These are phyloP conservation scores for Pharus latifolius DNA, from an alignment of 176 grass and related monocot genomes.

Conservation along the genomic window DNA sequence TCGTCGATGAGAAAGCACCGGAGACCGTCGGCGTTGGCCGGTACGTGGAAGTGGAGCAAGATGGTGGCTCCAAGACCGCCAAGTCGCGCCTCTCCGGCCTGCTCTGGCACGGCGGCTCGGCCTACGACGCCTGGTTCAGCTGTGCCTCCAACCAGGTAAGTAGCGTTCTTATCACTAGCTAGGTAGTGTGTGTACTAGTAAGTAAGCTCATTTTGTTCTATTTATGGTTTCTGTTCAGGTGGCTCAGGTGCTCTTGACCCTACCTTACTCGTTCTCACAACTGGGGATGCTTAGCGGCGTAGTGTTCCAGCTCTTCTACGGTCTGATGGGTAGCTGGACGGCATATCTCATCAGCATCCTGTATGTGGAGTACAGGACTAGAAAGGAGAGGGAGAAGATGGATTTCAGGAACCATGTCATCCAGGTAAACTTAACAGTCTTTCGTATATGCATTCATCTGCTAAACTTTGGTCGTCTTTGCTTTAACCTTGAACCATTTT, in stretches of 20 bases:
- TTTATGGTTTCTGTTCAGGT: conserved; percentile 32
- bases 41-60: conserved; percentile 89
- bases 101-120: conserved; percentile 94
- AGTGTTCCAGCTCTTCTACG: conserved; percentile 90
- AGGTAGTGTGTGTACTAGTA: background rate
- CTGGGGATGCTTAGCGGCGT: conserved; percentile 95
- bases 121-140: conserved; percentile 99
- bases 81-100: conserved; percentile 81
- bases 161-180: background rate
- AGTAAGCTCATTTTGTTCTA: background rate
- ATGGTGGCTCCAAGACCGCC: conserved; percentile 22
- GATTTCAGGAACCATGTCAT: conserved; percentile 99
- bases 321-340: conserved; percentile 93
- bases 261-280: conserved; percentile 98
- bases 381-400: conserved; percentile 94
- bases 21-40: conserved; percentile 63
- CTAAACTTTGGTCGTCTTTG: background rate
- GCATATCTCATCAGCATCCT: conserved; percentile 98
- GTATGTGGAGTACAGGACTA: conserved; percentile 86
- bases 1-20: conserved; percentile 70
- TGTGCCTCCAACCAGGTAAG: conserved; percentile 94
- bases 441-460: background rate
- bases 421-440: conserved; percentile 37
- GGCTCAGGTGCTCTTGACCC: conserved; percentile 90
- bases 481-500: background rate